Conservation (phyloP, 2,329 filamentous ascomycete species). For the Akanthomyces muscarius region DNA sequence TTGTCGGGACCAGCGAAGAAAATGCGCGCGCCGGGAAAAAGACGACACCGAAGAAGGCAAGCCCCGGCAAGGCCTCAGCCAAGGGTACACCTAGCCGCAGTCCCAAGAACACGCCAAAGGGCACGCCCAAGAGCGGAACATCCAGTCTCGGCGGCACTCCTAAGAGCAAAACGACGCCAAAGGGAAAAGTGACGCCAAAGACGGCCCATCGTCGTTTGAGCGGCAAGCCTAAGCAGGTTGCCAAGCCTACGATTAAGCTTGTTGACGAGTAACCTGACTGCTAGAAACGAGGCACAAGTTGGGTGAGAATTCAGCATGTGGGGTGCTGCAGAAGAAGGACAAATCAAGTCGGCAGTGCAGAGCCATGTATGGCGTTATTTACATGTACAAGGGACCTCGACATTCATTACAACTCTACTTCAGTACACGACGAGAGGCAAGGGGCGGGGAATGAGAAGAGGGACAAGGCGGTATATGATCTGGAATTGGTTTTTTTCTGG, state of each 20-base stretch:
- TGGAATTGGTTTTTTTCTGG: not conserved
- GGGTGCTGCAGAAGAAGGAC: not conserved
- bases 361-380: not conserved
- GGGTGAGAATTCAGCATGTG: not conserved
- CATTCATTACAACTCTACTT: not conserved
- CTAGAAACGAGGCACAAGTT: not conserved
- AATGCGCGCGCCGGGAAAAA: slow-evolving; percentile 18
- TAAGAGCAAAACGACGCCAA: slow-evolving; percentile 15
- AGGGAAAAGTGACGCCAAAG: slow-evolving; percentile 17
- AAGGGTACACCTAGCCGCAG: slow-evolving; percentile 20
- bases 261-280: slow-evolving; percentile 4
- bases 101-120: slow-evolving; percentile 18
- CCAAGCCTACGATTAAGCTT: slow-evolving; percentile 14
- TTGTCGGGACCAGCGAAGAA: slow-evolving; percentile 18
- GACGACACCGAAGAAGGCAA: slow-evolving; percentile 7
- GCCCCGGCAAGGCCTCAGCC: slow-evolving; percentile 15
- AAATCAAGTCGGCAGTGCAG: not conserved
- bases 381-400: not conserved
- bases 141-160: not conserved
- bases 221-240: slow-evolving; percentile 11
- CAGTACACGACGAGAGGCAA: not conserved
- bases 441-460: not conserved
- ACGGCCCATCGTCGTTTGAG: slow-evolving; percentile 15
- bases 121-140: slow-evolving; percentile 17
- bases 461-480: not conserved